phyloP scores from a whole-genome alignment of 257 asterid species.

The Pogostemon cablin region DNA sequence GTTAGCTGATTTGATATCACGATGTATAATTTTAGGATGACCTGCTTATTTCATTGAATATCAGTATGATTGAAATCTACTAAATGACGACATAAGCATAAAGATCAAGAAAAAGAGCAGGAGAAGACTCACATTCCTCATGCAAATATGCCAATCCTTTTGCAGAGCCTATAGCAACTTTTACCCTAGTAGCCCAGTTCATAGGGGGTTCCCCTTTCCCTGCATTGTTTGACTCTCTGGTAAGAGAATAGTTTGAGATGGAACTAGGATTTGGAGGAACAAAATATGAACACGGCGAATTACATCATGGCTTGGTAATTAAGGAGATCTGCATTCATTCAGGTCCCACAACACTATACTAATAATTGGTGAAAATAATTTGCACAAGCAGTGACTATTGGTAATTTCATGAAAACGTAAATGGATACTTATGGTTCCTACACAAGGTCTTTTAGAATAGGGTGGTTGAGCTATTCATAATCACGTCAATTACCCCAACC shows the following conservation, averaged over 20 bases:
- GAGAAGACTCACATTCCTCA: slow-evolving; percentile 72
- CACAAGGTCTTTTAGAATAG: background rate
- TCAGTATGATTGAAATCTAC: slow-evolving; percentile 20
- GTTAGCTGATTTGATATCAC: slow-evolving; percentile 89
- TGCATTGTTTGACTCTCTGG: slow-evolving; percentile 41
- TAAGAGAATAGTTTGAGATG: slow-evolving; percentile 26
- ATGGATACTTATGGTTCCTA: background rate
- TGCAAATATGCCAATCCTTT: slow-evolving; percentile 85
- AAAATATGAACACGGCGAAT: slow-evolving; percentile 15
- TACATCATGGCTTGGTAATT: slow-evolving; percentile 18
- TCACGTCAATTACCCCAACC: background rate
- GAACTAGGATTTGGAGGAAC: slow-evolving; percentile 19
- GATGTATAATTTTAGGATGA: slow-evolving; percentile 83
- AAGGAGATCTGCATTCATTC: background rate
- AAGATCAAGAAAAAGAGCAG: slow-evolving; percentile 28
- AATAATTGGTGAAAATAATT: slow-evolving; percentile 16
- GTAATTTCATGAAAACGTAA: background rate
- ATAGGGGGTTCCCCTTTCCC: slow-evolving; percentile 62
- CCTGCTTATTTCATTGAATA: slow-evolving; percentile 53
- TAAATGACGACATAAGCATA: slow-evolving; percentile 20
- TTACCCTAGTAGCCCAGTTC: slow-evolving; percentile 76
- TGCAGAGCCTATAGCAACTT: slow-evolving; percentile 82
- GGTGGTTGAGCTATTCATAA: background rate
- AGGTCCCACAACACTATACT: background rate
- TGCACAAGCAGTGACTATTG: background rate